Percentiles rank a stretch among this genome's conserved stretches.
These are phyloP conservation scores for Microcera coccophila DNA, from an alignment of 2,329 filamentous ascomycete species.

Conservation along the genomic window DNA sequence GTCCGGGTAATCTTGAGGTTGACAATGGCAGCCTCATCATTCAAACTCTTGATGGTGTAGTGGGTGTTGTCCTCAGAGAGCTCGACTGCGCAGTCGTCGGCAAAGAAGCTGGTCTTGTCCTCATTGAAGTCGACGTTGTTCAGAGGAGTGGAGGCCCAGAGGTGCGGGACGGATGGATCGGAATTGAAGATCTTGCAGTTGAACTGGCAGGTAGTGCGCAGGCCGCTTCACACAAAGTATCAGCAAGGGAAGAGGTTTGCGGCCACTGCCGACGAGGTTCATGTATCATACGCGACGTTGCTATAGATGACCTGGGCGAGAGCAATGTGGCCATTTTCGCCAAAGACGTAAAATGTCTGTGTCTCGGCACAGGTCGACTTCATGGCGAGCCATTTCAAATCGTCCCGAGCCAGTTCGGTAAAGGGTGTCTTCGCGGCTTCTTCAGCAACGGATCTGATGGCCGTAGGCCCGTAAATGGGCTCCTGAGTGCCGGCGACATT, in stretches of 20 bases:
- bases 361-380: slow-evolving; percentile 90
- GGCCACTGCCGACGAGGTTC: slow-evolving; percentile 2
- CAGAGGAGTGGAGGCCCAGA: slow-evolving; percentile 82
- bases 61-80: slow-evolving; percentile 77
- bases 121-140: slow-evolving; percentile 79
- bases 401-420: slow-evolving; percentile 72
- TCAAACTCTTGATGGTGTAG: slow-evolving; percentile 88
- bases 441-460: slow-evolving; percentile 79
- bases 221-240: slow-evolving; percentile 56
- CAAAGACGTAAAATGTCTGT: slow-evolving; percentile 86
- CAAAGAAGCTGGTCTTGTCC: slow-evolving; percentile 77
- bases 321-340: slow-evolving; percentile 70
- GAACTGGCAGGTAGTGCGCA: slow-evolving; percentile 89
- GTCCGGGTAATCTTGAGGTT: slow-evolving; percentile 76
- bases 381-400: slow-evolving; percentile 78
- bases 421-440: slow-evolving; percentile 75
- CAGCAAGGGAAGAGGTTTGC: slow-evolving; percentile 4
- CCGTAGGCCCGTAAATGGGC: slow-evolving; percentile 87
- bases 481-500: slow-evolving; percentile 93
- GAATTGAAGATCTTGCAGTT: slow-evolving; percentile 87
- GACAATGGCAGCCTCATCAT: slow-evolving; percentile 74
- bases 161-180: slow-evolving; percentile 65
- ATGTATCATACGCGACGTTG: slow-evolving; percentile 75
- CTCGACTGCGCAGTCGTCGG: slow-evolving; percentile 78
- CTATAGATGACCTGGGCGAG: slow-evolving; percentile 95